These are phyloP conservation scores for Peziza echinospora DNA, from an alignment of 495 filamentous ascomycete species.

Conservation along the genomic window DNA sequence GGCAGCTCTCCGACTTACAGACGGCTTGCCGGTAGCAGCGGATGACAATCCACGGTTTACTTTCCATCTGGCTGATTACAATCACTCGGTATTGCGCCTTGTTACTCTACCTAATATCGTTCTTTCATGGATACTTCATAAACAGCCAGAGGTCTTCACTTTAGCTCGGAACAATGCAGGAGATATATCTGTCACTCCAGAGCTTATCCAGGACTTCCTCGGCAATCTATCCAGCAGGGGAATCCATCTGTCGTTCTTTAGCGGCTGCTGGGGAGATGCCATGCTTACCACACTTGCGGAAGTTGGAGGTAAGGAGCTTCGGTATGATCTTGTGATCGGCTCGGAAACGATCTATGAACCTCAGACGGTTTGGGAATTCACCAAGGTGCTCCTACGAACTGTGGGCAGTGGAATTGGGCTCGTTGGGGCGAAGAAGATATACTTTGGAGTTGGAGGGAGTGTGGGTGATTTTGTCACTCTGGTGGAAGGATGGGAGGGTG, in stretches of 20 bases:
- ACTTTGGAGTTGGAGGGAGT: constrained; percentile 90
- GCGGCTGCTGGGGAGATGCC: constrained; percentile 57
- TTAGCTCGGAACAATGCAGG: constrained; percentile 31
- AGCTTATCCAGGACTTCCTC: constrained; percentile 40
- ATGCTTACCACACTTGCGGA: constrained; percentile 26
- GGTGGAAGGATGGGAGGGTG: constrained; percentile 32
- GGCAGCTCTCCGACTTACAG: constrained; percentile 29
- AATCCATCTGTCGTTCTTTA: constrained; percentile 51
- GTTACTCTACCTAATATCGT: constrained; percentile 79
- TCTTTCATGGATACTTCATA: constrained; percentile 47
- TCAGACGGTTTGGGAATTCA: constrained; percentile 47
- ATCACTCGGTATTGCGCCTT: constrained; percentile 59
- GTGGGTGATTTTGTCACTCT: constrained; percentile 65
- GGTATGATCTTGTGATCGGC: constrained; percentile 42
- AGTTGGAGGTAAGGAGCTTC: constrained; percentile 19
- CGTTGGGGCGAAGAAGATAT: constrained; percentile 80
- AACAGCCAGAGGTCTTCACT: constrained; percentile 14
- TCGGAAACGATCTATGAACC: constrained; percentile 95
- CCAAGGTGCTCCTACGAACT: constrained; percentile 39
- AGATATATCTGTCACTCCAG: constrained; percentile 51
- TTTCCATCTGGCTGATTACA: constrained; percentile 59
- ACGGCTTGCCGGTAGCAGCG: background rate
- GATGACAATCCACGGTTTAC: constrained; percentile 9
- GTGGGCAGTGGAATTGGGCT: constrained; percentile 33
- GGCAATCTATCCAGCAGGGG: constrained; percentile 30